Percentiles rank a stretch among this genome's conserved stretches.
These are phyloP conservation scores for Curvularia sp. DNA, from an alignment of 2,329 filamentous ascomycete genomes.

Conservation along the genomic window DNA sequence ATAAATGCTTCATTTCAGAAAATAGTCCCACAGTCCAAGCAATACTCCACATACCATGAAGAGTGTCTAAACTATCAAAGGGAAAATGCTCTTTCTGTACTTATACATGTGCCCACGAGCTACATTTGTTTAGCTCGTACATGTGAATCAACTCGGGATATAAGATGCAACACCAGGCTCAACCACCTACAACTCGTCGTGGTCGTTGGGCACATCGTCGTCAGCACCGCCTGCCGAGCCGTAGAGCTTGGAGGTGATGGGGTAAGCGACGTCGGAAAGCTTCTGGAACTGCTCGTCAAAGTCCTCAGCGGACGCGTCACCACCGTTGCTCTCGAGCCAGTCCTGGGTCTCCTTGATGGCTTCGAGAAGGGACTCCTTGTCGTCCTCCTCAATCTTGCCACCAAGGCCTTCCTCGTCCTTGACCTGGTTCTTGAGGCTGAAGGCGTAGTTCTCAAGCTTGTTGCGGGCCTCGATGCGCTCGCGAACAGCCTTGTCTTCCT, in stretches of 20 bases:
- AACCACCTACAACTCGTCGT: conserved; percentile 58
- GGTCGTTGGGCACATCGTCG: conserved; percentile 63
- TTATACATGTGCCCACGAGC: conserved; percentile 35
- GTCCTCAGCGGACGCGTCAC: conserved; percentile 85
- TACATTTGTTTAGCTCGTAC: conserved; percentile 22
- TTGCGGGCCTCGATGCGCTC: conserved; percentile 97
- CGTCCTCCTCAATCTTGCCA: conserved; percentile 97
- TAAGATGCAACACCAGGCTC: conserved; percentile 17
- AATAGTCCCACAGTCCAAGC: conserved; percentile 21
- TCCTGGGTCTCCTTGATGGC: conserved; percentile 96
- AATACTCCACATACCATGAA: conserved; percentile 29
- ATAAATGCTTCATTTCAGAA: conserved; percentile 27
- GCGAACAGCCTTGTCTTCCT: conserved; percentile 98
- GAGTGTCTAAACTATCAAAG: conserved; percentile 26
- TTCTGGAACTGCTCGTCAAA: conserved; percentile 99
- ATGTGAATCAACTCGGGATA: conserved; percentile 26
- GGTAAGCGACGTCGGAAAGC: conserved; percentile 93
- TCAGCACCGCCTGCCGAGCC: conserved; percentile 67
- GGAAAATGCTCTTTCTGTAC: conserved; percentile 28
- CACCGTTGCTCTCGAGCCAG: conserved; percentile 95
- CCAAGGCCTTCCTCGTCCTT: conserved; percentile 96
- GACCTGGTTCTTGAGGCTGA: conserved; percentile 98
- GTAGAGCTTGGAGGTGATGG: conserved; percentile 99
- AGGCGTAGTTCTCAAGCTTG: conserved; percentile 98
- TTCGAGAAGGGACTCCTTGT: conserved; percentile 95